phyloP scores from a whole-genome alignment of 352 stramenopile species.

The Pythium periplocum region DNA sequence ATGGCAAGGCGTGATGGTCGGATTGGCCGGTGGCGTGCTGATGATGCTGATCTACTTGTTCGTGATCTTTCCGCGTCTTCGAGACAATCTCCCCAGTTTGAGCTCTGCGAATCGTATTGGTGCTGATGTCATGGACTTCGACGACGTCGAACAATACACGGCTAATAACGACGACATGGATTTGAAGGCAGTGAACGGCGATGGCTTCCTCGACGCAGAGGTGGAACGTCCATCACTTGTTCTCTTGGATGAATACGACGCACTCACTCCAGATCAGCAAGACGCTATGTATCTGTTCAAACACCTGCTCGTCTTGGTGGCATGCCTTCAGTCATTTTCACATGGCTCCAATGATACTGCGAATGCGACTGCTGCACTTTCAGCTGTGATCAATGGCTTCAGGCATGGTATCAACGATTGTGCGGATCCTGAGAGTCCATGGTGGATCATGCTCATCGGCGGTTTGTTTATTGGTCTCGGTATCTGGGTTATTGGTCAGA shows the following conservation, averaged over 20 bases:
- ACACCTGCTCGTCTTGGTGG: conserved; percentile 70
- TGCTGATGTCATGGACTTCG: not conserved
- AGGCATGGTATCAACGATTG: conserved; percentile 24
- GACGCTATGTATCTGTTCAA: conserved; percentile 39
- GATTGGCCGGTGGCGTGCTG: not conserved
- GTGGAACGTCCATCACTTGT: conserved; percentile 9
- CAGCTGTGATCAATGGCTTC: conserved; percentile 60
- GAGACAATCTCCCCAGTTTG: conserved; percentile 14
- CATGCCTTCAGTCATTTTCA: conserved; percentile 62
- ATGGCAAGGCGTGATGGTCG: not conserved
- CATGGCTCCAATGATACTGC: conserved; percentile 82
- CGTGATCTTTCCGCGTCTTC: conserved; percentile 24
- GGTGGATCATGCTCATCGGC: conserved; percentile 65
- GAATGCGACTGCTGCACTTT: conserved; percentile 68
- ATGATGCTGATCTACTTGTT: conserved; percentile 11
- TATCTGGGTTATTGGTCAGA: conserved; percentile 51
- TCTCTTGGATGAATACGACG: conserved; percentile 18
- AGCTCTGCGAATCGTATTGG: conserved; percentile 12
- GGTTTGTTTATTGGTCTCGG: conserved; percentile 41
- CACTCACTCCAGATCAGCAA: conserved; percentile 27
- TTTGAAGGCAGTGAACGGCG: not conserved
- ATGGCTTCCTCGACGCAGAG: conserved; percentile 2
- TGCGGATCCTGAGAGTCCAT: conserved; percentile 15
- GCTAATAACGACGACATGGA: not conserved
- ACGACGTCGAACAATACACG: conserved; percentile 2